Conservation (phyloP, 805 yeast species). For the Myxozyma neotropica region DNA sequence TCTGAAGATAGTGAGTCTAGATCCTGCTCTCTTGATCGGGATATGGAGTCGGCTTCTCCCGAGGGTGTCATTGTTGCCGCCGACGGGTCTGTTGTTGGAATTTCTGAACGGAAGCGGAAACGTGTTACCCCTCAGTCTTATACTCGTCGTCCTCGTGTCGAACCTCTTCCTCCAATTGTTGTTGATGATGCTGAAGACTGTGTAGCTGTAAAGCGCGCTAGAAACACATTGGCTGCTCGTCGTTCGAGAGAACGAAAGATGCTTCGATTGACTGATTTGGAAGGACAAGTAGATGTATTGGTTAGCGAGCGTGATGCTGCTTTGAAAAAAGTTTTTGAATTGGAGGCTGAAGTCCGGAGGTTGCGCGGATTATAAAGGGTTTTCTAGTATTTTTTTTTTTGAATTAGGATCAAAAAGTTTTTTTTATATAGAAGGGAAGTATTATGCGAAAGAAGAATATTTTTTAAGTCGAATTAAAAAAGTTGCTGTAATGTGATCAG, state of each 20-base stretch:
- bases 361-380: constrained; percentile 11
- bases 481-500: not conserved
- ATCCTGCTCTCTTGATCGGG: not conserved
- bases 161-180: constrained; percentile 68
- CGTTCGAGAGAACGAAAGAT: constrained; percentile 91
- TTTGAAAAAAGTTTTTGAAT: constrained; percentile 11
- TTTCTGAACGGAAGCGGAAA: constrained; percentile 33
- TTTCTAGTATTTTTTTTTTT: not conserved
- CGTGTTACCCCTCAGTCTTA: constrained; percentile 33
- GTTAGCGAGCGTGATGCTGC: constrained; percentile 24
- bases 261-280: constrained; percentile 83
- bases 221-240: constrained; percentile 93
- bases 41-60: constrained; percentile 15
- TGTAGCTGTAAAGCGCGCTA: constrained; percentile 83
- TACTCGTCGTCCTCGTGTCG: constrained; percentile 39
- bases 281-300: constrained; percentile 69
- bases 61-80: constrained; percentile 29
- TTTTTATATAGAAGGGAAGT: not conserved
- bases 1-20: not conserved
- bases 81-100: constrained; percentile 31
- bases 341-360: constrained; percentile 26
- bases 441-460: not conserved
- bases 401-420: not conserved
- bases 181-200: constrained; percentile 59
- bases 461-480: not conserved